A percentile compares a stretch with the other conserved stretches of the same genome.
phyloP scores from a whole-genome alignment of 1,284 basidiomycete species.

The Thelephora terrestris region DNA sequence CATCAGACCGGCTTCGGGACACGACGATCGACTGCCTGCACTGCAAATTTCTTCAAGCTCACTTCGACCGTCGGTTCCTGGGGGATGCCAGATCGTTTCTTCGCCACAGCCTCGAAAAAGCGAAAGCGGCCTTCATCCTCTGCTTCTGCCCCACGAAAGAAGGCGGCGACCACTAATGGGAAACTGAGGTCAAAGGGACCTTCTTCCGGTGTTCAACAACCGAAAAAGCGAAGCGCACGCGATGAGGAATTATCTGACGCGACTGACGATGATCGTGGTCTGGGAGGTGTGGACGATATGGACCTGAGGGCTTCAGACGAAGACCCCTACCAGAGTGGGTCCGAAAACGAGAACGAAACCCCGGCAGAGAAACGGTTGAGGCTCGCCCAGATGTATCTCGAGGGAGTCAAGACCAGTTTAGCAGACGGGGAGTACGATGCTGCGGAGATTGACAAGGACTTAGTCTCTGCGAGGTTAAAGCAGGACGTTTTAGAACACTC shows the following conservation, averaged over 20 bases:
- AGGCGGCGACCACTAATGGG: slow-evolving; percentile 9
- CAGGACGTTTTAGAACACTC: slow-evolving; percentile 82
- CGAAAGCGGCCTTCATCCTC: slow-evolving; percentile 57
- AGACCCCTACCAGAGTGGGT: slow-evolving; percentile 45
- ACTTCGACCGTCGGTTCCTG: neutral
- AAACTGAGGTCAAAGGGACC: slow-evolving; percentile 7
- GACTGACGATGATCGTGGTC: slow-evolving; percentile 44
- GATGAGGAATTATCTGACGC: slow-evolving; percentile 73
- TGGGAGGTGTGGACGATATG: slow-evolving; percentile 58
- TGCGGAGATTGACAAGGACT: slow-evolving; percentile 85
- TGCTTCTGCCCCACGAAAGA: slow-evolving; percentile 21
- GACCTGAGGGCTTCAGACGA: slow-evolving; percentile 58
- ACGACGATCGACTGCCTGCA: too few species aligned
- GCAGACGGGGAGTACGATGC: slow-evolving; percentile 87
- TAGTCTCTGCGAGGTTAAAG: slow-evolving; percentile 83
- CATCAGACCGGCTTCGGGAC: too few species aligned
- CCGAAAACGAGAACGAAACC: slow-evolving; percentile 84
- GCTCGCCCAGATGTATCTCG: slow-evolving; percentile 84
- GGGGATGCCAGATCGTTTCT: slow-evolving; percentile 75
- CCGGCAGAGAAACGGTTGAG: slow-evolving; percentile 90
- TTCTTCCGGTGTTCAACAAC: slow-evolving; percentile 13
- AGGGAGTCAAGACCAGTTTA: slow-evolving; percentile 69
- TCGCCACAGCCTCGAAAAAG: slow-evolving; percentile 50
- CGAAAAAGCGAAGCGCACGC: slow-evolving; percentile 22
- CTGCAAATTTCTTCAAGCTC: too few species aligned